Evolutionary conservation across 140 eudicot species (phyloP).

Genomic region (Stevia rebaudiana): DNA sequence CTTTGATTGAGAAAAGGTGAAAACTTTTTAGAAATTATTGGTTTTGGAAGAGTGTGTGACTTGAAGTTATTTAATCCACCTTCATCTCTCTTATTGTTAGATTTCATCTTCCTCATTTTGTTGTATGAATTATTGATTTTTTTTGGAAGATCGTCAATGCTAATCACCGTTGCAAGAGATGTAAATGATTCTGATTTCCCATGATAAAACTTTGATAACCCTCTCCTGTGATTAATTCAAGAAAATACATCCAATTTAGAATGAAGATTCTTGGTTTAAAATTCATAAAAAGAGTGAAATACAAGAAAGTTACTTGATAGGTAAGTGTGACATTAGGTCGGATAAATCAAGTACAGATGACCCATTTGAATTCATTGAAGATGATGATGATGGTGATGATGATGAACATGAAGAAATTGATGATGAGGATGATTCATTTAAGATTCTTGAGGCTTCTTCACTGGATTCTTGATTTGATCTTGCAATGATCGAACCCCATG

Average conservation of each 20-base stretch:
- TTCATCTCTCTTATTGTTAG: constrained; percentile 44
- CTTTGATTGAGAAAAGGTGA: constrained; percentile 32
- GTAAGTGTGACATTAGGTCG: constrained; percentile 64
- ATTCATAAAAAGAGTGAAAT: not conserved
- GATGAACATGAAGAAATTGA: constrained; percentile 34
- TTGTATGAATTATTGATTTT: constrained; percentile 33
- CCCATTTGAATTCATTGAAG: constrained; percentile 23
- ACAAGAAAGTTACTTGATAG: constrained; percentile 65
- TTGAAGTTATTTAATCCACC: constrained; percentile 47
- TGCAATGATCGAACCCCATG: constrained; percentile 2
- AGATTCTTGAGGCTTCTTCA: constrained; percentile 33
- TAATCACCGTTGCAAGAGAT: constrained; percentile 60
- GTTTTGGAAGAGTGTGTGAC: constrained; percentile 50
- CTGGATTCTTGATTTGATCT: constrained; percentile 17
- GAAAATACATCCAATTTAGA: not conserved
- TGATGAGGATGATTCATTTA: constrained; percentile 38
- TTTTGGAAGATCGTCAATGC: constrained; percentile 84
- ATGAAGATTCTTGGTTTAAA: not conserved
- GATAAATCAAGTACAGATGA: constrained; percentile 59
- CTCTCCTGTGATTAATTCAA: constrained; percentile 53
- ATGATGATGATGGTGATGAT: constrained; percentile 39
- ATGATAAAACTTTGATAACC: constrained; percentile 67
- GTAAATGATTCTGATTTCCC: constrained; percentile 89
- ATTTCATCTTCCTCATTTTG: constrained; percentile 37
- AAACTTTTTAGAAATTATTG: constrained; percentile 51